Conservation (phyloP, 2,329 filamentous ascomycete genomes). For the Exophiala spinifera region DNA sequence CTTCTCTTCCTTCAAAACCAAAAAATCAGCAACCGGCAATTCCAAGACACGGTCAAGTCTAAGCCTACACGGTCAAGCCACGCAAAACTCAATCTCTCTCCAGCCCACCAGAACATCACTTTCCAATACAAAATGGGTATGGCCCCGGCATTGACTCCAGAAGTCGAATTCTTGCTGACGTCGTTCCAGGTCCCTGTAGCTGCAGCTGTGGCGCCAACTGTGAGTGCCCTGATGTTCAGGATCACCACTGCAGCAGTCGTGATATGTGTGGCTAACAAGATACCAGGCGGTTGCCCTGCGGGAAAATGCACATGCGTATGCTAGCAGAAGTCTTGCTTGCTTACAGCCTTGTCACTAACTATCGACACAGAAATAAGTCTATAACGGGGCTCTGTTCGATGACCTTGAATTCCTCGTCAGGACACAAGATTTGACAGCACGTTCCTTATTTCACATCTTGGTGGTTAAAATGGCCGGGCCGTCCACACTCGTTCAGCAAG, state of each 20-base stretch:
- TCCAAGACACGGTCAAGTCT: slow-evolving; percentile 3
- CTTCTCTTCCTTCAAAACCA: slow-evolving; percentile 7
- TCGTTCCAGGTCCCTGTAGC: slow-evolving; percentile 22
- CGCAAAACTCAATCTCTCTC: slow-evolving; percentile 3
- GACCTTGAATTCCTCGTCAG: neutral
- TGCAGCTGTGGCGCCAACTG: slow-evolving; percentile 29
- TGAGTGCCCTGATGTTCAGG: slow-evolving; percentile 47
- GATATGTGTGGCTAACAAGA: slow-evolving; percentile 1
- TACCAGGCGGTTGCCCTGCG: slow-evolving; percentile 20
- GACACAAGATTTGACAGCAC: slow-evolving; percentile 3
- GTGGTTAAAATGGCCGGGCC: neutral
- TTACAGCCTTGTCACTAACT: neutral
- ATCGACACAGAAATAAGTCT: slow-evolving; percentile 15
- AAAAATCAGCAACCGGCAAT: slow-evolving; percentile 27
- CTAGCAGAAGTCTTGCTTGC: neutral
- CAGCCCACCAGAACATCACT: slow-evolving; percentile 7
- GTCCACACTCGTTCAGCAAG: slow-evolving; percentile 5
- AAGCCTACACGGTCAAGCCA: slow-evolving; percentile 2
- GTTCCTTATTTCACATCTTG: neutral
- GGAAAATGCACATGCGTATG: slow-evolving; percentile 29
- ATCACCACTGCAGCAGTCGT: slow-evolving; percentile 38
- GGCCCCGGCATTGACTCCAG: neutral
- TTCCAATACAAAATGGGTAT: slow-evolving; percentile 23
- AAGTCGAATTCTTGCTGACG: slow-evolving; percentile 12
- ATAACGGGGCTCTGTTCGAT: neutral